Evolutionary conservation across 352 stramenopile species (phyloP).

Genomic region (Phytophthora foliorum): DNA sequence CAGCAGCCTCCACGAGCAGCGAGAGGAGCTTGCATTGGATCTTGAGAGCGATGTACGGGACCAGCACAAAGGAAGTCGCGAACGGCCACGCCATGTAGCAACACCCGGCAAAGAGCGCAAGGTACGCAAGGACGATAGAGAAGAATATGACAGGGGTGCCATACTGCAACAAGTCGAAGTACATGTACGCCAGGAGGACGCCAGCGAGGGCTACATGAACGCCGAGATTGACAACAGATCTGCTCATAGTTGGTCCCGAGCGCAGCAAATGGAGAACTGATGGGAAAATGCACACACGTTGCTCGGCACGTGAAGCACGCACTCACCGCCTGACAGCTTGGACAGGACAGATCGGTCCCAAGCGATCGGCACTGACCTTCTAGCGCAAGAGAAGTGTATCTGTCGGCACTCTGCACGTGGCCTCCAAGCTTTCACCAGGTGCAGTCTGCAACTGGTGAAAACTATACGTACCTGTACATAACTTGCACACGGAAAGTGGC

Average conservation of each 20-base stretch:
- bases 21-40: slow-evolving; percentile 36
- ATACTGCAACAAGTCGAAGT: slow-evolving; percentile 14
- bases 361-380: neutral
- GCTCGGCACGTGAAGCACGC: neutral
- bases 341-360: neutral
- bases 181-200: slow-evolving; percentile 19
- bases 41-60: slow-evolving; percentile 41
- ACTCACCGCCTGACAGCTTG: slow-evolving; percentile 5
- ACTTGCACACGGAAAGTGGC: no score
- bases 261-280: slow-evolving; percentile 10
- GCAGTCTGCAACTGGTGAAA: neutral
- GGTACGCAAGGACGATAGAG: slow-evolving; percentile 9
- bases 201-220: slow-evolving; percentile 11
- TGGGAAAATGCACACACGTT: neutral
- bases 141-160: slow-evolving; percentile 10
- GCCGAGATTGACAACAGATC: neutral
- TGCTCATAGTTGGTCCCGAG: neutral
- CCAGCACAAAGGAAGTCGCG: slow-evolving; percentile 26
- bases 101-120: slow-evolving; percentile 24
- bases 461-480: no score
- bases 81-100: slow-evolving; percentile 28
- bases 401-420: slow-evolving; percentile 2
- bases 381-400: slow-evolving; percentile 10
- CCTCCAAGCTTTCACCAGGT: slow-evolving; percentile 5
- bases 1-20: slow-evolving; percentile 18